Evolutionary conservation across 2,329 filamentous ascomycete genomes (phyloP).

Genomic region (Cadophora malorum): DNA sequence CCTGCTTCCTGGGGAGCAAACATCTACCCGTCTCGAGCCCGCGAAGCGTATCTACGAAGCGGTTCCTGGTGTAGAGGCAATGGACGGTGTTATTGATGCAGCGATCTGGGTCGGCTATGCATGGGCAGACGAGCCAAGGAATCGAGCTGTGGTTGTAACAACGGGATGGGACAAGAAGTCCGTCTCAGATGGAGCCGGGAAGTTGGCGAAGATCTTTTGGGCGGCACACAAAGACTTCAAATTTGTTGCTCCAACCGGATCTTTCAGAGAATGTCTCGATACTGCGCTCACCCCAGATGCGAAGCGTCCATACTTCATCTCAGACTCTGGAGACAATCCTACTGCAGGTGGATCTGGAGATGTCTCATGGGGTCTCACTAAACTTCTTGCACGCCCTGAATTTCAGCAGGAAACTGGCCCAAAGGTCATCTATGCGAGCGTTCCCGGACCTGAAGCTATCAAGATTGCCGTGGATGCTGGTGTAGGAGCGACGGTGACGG

Average conservation of each 20-base stretch:
- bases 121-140: slow-evolving; percentile 61
- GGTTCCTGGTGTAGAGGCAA: slow-evolving; percentile 52
- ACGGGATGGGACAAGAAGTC: slow-evolving; percentile 56
- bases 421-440: slow-evolving; percentile 58
- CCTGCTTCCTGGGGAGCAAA: slow-evolving; percentile 60
- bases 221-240: slow-evolving; percentile 52
- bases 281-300: slow-evolving; percentile 49
- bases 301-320: slow-evolving; percentile 57
- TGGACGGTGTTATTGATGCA: slow-evolving; percentile 54
- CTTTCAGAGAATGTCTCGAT: slow-evolving; percentile 55
- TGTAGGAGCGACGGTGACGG: slow-evolving; percentile 54
- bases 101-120: slow-evolving; percentile 63
- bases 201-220: slow-evolving; percentile 56
- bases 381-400: slow-evolving; percentile 53
- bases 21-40: slow-evolving; percentile 59
- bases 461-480: slow-evolving; percentile 52
- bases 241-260: slow-evolving; percentile 59
- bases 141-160: slow-evolving; percentile 56
- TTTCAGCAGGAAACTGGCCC: slow-evolving; percentile 49
- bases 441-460: slow-evolving; percentile 55
- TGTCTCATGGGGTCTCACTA: slow-evolving; percentile 57
- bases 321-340: slow-evolving; percentile 62
- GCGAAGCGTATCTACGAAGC: slow-evolving; percentile 57
- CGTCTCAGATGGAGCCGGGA: slow-evolving; percentile 51
- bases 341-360: slow-evolving; percentile 61